Conservation (phyloP, 257 asterid genomes). For the Solanum pennellii region DNA sequence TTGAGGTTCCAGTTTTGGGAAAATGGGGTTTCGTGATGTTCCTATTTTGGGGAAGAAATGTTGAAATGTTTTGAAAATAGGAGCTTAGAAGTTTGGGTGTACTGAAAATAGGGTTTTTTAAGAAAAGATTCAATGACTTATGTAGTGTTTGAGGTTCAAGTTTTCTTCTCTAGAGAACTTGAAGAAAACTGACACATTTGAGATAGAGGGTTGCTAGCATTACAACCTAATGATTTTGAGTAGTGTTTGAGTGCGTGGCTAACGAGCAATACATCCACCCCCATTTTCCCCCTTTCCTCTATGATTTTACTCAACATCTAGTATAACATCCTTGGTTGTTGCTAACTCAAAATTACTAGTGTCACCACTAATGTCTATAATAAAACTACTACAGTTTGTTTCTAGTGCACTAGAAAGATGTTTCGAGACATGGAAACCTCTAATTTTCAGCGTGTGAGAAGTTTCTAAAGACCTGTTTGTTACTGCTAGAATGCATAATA, state of each 20-base stretch:
- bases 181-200: background rate
- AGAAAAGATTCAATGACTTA: no score
- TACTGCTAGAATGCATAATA: no score
- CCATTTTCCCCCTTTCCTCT: conserved; percentile 30
- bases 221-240: background rate
- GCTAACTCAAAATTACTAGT: background rate
- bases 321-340: background rate
- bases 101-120: no score
- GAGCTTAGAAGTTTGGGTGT: no score
- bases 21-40: background rate
- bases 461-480: no score
- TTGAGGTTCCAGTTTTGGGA: background rate
- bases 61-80: no score
- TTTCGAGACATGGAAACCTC: background rate
- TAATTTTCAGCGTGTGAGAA: no score
- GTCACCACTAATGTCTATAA: background rate
- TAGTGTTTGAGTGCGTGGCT: background rate
- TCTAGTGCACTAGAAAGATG: no score
- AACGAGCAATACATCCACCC: conserved; percentile 28
- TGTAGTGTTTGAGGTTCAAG: no score
- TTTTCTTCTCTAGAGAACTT: no score
- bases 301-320: conserved; percentile 10
- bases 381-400: conserved; percentile 10
- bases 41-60: no score
- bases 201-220: background rate